Base-by-base conservation (phyloP, 2,329 filamentous ascomycete genomes). In the Bisporella sp. region DNA sequence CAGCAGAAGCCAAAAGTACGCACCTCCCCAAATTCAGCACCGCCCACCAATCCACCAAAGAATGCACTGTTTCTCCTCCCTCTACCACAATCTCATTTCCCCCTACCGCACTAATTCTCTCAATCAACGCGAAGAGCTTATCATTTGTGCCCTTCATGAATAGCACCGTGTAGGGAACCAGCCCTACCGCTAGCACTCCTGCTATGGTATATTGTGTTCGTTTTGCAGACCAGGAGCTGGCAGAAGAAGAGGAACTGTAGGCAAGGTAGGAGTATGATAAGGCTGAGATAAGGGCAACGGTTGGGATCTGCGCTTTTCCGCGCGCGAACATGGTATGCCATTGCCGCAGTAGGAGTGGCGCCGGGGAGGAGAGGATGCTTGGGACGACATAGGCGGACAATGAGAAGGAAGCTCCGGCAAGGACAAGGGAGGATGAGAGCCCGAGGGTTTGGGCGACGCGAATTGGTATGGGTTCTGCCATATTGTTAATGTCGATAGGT, bases 31-130 rank as follows among this genome's bases (percentile, higher is more conserved):
- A 54, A 58, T 81, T 81, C 57, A 80, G 59, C 46, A 70, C 65
- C 3, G 69, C 77, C 79, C 79, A 83, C 51, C 66, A 68, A 58
- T 82, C 77, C 37, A 82, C 69, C 57, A 82, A 62, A 51, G 66
- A 69, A 63, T 78, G 76, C 6, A 69, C 68, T 0, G 68, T 74
- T 65, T 75, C 73, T 4, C 65, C 68, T 5, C 61, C 59, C 50
- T 74, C 73, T 1, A 61, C 63, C 13, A 69, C 63, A 49, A 57
- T 58, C 49, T 71, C 70, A 30, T 64, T 64, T 42, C 70, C 56
- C 8, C 62, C 66, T 11, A 67, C 57, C 4, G 57, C 61, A 28
- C 66, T 64, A 12, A 72, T 66, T 45, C 69, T 64, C 5, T 71
- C 63, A 8, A 65, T 69, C 59, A 73, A 73, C n/a, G 60, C 62